Percentiles rank a stretch among this genome's conserved stretches.
These are phyloP conservation scores for Fusarium beomiforme DNA, from an alignment of 2,329 filamentous ascomycete genomes.

Conservation along the genomic window DNA sequence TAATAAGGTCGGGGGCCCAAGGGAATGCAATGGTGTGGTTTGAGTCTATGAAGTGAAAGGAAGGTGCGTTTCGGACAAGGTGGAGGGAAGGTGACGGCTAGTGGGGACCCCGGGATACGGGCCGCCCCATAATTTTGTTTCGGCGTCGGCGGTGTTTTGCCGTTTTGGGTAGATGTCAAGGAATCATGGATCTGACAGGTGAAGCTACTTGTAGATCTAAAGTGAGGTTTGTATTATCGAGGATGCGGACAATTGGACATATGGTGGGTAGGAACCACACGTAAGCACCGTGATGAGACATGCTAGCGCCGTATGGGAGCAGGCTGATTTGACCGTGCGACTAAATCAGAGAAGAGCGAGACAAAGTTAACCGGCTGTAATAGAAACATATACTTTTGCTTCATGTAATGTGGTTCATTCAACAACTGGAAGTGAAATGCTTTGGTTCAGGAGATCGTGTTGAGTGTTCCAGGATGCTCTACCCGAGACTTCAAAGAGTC, in stretches of 20 bases:
- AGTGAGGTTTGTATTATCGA: not conserved
- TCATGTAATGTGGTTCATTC: not conserved
- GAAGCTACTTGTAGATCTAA: not conserved
- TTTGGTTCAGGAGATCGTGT: not conserved
- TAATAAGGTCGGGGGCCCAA: not conserved
- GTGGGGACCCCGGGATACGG: constrained; percentile 26
- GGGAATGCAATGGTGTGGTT: not conserved
- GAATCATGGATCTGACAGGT: not conserved
- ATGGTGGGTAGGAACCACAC: not conserved
- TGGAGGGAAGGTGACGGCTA: constrained; percentile 31
- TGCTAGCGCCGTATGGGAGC: not conserved
- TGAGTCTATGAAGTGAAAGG: not conserved
- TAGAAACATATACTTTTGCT: not conserved
- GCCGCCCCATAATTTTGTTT: not conserved
- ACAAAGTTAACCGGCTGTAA: not conserved
- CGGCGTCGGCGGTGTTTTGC: not conserved
- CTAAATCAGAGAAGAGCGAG: not conserved
- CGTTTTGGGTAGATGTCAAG: constrained; percentile 2
- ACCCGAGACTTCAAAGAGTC: not conserved
- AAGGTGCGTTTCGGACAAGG: constrained; percentile 21
- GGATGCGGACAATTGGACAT: not conserved
- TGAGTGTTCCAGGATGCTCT: not conserved
- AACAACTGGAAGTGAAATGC: not conserved
- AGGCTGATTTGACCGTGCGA: not conserved
- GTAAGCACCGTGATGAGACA: not conserved